phyloP scores from a whole-genome alignment of 148 eudicot species.

The Cornus suecica region DNA sequence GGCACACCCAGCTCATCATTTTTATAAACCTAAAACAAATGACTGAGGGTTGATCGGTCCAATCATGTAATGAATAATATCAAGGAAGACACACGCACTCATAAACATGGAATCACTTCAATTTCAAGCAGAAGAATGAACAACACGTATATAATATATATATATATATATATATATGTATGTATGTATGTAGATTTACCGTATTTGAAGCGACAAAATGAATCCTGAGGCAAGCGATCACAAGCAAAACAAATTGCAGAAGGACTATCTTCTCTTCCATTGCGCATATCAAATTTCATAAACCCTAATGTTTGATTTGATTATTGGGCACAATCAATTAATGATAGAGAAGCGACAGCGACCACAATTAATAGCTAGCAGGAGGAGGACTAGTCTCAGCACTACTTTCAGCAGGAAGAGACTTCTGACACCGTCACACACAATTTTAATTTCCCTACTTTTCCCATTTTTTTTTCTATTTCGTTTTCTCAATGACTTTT shows the following conservation, averaged over 20 bases:
- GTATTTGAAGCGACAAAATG: background rate
- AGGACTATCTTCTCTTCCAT: background rate
- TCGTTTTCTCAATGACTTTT: too few species aligned
- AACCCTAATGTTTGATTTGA: too few species aligned
- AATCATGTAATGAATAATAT: background rate
- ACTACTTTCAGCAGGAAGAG: too few species aligned
- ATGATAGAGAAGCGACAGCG: too few species aligned
- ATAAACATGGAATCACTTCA: background rate
- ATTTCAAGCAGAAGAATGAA: background rate
- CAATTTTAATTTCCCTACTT: too few species aligned
- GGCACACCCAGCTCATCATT: conserved; percentile 4
- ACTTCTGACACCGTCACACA: too few species aligned
- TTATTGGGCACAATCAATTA: too few species aligned
- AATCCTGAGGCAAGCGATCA: background rate
- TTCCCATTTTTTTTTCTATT: too few species aligned
- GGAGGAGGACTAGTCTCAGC: too few species aligned
- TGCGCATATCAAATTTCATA: background rate
- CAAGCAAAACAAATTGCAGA: background rate
- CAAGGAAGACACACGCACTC: background rate
- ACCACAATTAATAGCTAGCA: too few species aligned
- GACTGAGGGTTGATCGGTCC: background rate
- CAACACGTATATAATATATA: background rate
- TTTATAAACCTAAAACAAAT: conserved; percentile 11
- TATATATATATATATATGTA: too few species aligned
- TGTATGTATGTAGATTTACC: background rate